These are phyloP conservation scores for Auricularia heimuer DNA, from an alignment of 768 basidiomycete species.

Conservation along the genomic window DNA sequence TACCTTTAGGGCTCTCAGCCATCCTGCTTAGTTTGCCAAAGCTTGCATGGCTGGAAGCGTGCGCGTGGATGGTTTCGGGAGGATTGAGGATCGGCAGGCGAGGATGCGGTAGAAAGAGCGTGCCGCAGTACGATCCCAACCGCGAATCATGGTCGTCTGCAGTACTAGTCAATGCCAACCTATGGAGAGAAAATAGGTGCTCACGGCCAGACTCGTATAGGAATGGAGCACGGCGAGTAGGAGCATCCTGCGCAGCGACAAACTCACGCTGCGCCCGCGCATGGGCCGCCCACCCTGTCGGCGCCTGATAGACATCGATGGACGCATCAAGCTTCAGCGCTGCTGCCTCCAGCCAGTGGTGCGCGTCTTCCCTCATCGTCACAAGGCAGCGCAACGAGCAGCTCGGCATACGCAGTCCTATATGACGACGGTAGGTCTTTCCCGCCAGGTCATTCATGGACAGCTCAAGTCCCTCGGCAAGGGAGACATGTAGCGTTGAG, in stretches of 20 bases:
- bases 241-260: constrained; percentile 56
- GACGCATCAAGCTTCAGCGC: constrained; percentile 41
- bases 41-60: background rate
- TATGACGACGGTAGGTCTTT: constrained; percentile 51
- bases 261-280: constrained; percentile 54
- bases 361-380: constrained; percentile 19
- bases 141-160: background rate
- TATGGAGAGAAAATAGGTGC: background rate
- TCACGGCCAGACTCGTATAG: constrained; percentile 23
- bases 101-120: constrained; percentile 17
- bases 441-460: constrained; percentile 73
- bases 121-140: constrained; percentile 9
- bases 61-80: background rate
- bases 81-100: background rate
- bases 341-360: constrained; percentile 59
- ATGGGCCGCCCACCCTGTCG: constrained; percentile 41
- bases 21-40: background rate
- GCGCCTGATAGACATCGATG: constrained; percentile 62
- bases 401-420: constrained; percentile 47
- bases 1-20: constrained; percentile 7
- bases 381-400: constrained; percentile 39
- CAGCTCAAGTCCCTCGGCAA: constrained; percentile 52
- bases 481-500: constrained; percentile 42
- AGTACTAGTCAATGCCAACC: background rate
- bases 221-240: constrained; percentile 51